phyloP scores from a whole-genome alignment of 768 basidiomycete species.

The Fomitopsis serialis region DNA sequence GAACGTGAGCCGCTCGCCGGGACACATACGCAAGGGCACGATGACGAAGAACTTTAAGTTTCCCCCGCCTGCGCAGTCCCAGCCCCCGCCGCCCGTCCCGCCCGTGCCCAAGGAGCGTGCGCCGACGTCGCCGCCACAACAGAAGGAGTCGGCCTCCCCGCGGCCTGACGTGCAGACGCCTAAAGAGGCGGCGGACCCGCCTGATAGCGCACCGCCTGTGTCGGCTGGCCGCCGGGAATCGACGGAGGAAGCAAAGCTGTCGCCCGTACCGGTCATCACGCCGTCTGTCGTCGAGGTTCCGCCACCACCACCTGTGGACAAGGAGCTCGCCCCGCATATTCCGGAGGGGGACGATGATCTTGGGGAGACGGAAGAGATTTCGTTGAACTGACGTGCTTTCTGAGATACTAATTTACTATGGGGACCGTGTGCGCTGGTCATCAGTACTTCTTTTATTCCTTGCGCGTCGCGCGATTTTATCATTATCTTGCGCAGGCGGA shows the following conservation, averaged over 20 bases:
- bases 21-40: conserved; percentile 48
- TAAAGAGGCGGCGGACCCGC: conserved; percentile 10
- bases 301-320: conserved; percentile 74
- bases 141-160: neutral
- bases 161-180: neutral
- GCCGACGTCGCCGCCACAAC: conserved; percentile 1
- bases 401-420: too few relatives aligned
- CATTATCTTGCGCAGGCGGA: too few relatives aligned
- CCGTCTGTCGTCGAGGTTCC: conserved; percentile 72
- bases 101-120: conserved; percentile 10
- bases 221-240: neutral
- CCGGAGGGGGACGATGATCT: conserved; percentile 65
- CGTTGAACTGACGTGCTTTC: conserved; percentile 15
- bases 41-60: conserved; percentile 50
- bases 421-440: too few relatives aligned
- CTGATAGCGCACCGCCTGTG: neutral
- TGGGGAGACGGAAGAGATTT: conserved; percentile 73
- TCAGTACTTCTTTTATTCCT: too few relatives aligned
- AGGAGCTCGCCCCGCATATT: conserved; percentile 42
- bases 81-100: conserved; percentile 24
- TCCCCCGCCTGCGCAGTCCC: conserved; percentile 26
- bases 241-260: conserved; percentile 15
- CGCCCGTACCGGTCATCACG: conserved; percentile 35
- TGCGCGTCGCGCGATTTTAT: too few relatives aligned
- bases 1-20: conserved; percentile 13